A percentile compares a stretch with the other conserved stretches of the same genome.
phyloP scores from a whole-genome alignment of 164 flowering plant genomes.

The Tinospora cordifolia region DNA sequence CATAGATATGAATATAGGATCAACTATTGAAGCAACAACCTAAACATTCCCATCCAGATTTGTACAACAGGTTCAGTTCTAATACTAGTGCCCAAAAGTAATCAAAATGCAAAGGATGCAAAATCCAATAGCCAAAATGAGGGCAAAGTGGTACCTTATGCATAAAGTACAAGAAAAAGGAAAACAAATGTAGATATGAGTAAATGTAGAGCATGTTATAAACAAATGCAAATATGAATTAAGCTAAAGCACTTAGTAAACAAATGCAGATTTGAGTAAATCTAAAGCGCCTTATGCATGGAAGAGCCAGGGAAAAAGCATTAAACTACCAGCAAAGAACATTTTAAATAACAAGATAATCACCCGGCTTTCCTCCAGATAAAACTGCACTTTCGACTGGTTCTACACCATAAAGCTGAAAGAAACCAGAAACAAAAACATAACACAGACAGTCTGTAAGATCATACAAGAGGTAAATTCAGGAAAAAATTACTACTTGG shows the following conservation, averaged over 20 bases:
- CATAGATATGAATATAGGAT: neutral
- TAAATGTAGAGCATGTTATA: neutral
- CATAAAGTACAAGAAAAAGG: neutral
- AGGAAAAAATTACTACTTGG: neutral
- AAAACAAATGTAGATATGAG: neutral
- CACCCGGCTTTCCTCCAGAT: constrained; percentile 82
- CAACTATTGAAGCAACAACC: neutral
- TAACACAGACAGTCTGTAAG: neutral
- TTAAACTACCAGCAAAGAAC: neutral
- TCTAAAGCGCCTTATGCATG: neutral
- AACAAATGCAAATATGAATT: neutral
- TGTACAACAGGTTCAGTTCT: neutral
- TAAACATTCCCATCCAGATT: neutral
- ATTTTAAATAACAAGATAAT: constrained; percentile 16
- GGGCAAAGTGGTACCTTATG: neutral
- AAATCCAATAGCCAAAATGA: neutral
- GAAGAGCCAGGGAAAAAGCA: neutral
- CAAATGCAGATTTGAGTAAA: neutral
- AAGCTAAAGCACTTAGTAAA: neutral
- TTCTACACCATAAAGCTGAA: constrained; percentile 67
- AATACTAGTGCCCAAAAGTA: neutral
- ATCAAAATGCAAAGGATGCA: neutral
- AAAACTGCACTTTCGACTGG: constrained; percentile 77
- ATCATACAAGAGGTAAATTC: neutral
- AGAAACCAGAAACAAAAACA: neutral